Evolutionary conservation across 257 asterid genomes (phyloP), one percentile per base, ranked within the genome.

Genomic region (Pogostemon cablin): DNA sequence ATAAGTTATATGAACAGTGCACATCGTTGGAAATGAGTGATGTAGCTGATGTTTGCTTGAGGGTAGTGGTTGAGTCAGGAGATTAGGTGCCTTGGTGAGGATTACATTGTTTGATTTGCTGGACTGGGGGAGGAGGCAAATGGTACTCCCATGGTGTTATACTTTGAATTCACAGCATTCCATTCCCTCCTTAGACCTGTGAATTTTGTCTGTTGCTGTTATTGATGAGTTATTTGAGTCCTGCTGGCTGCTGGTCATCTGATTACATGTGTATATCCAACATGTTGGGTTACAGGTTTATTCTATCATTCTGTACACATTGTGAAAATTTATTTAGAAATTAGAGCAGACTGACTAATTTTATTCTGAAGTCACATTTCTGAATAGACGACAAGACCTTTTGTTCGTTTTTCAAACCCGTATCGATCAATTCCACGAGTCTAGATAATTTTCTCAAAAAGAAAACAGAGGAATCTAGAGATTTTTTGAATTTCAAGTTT

Each of bases 31-130:
- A 15, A 15, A 15, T 15, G 9, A 67, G 68, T 4, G 67, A 11
- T 39, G 56, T 62, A 55, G 44, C 61, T 55, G 50, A 7, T 54
- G 48, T 65, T 17, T 20, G 54, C 35, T 72, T 62, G 70, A 62
- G 15, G 15, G 15, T 15, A 15, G 15, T 15, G 15, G 15, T 15
- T 15, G 15, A 15, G 15, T 15, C 15, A 15, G 15, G 15, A 15
- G 15, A 15, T 15, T 15, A 15, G 15, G 15, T 15, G 15, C 15
- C 15, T 15, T 15, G 15, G 9, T 15, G 20, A 42, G 10, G 35
- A 47, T 69, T 69, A 25, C 12, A 2, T 11, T 43, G 7, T 49
- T 17, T 32, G 6, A 11, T 56, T 58, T 61, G 34, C 50, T 48
- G 9, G 34, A 61, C 40, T 25, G 65, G 38, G 63, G 35, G 49